Evolutionary conservation across 2,329 filamentous ascomycete species (phyloP).

Genomic region (Alternaria tenuissima): DNA sequence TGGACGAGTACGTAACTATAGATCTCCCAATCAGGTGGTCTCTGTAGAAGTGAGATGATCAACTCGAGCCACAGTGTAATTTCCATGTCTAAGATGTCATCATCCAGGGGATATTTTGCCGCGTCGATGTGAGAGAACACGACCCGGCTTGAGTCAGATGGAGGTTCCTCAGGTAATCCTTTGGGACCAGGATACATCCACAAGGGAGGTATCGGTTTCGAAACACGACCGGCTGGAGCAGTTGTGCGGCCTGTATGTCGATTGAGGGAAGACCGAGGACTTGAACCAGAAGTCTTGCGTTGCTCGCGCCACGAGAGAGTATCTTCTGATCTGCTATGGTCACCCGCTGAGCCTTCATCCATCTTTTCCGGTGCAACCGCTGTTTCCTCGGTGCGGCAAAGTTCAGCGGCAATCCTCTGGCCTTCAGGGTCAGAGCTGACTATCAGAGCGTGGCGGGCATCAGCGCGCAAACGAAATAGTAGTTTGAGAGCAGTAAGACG

Average conservation of each 20-base stretch:
- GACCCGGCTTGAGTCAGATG: conserved; percentile 58
- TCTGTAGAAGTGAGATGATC: conserved; percentile 75
- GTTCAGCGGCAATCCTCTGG: conserved; percentile 73
- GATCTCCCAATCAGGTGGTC: conserved; percentile 85
- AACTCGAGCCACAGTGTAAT: conserved; percentile 73
- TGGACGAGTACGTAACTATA: conserved; percentile 91
- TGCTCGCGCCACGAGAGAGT: conserved; percentile 40
- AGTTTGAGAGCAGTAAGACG: conserved; percentile 50
- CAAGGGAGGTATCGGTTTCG: conserved; percentile 52
- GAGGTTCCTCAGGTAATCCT: conserved; percentile 63
- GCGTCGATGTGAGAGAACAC: conserved; percentile 59
- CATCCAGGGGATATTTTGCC: conserved; percentile 40
- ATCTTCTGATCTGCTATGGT: conserved; percentile 40
- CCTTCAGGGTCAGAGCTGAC: conserved; percentile 75
- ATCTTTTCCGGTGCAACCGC: conserved; percentile 54
- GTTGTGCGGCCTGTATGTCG: conserved; percentile 37
- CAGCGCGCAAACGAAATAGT: conserved; percentile 82
- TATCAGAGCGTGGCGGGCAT: conserved; percentile 79
- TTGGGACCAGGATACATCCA: conserved; percentile 67
- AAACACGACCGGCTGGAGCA: conserved; percentile 37
- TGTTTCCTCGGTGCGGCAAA: conserved; percentile 70
- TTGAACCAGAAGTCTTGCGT: conserved; percentile 40
- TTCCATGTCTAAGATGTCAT: conserved; percentile 59
- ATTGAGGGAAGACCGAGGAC: conserved; percentile 45
- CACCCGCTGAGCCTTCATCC: conserved; percentile 47